phyloP scores from a whole-genome alignment of 176 grass and related monocot species.

The Eleusine indica region DNA sequence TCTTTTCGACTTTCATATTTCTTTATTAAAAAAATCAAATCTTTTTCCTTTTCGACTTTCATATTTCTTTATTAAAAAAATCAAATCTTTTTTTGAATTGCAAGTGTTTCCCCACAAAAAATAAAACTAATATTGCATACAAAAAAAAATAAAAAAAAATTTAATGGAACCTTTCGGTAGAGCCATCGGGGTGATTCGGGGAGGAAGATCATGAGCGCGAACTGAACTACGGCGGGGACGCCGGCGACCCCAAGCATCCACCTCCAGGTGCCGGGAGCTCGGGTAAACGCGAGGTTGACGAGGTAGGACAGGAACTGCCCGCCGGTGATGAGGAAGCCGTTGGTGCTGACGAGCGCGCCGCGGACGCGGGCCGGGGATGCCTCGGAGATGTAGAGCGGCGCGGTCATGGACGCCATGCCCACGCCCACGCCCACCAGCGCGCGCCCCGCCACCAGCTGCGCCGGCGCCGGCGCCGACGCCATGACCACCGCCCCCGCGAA shows the following conservation, averaged over 20 bases:
- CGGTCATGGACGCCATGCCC: conserved; percentile 92
- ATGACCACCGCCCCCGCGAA: conserved; percentile 75
- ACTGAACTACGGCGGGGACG: conserved; percentile 71
- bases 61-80: too few relatives aligned
- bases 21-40: too few relatives aligned
- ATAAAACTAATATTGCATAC: too few relatives aligned
- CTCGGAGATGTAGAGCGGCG: conserved; percentile 89
- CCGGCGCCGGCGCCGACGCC: conserved; percentile 54
- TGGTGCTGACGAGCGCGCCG: conserved; percentile 87
- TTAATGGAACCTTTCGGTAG: conserved; percentile 37
- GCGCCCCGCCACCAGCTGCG: conserved; percentile 60
- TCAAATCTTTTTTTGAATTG: too few relatives aligned
- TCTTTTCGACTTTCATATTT: too few relatives aligned
- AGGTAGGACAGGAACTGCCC: conserved; percentile 90
- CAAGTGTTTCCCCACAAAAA: too few relatives aligned
- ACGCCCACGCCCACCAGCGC: conserved; percentile 79
- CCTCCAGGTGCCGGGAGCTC: conserved; percentile 77
- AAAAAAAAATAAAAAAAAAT: too few relatives aligned
- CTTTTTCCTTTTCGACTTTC: too few relatives aligned
- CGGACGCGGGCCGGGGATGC: conserved; percentile 72
- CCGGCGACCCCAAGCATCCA: conserved; percentile 94
- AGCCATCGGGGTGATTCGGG: conserved; percentile 86
- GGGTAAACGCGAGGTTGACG: conserved; percentile 88
- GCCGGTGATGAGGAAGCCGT: conserved; percentile 83
- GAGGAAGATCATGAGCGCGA: conserved; percentile 69